phyloP scores from a whole-genome alignment of 2,329 filamentous ascomycete genomes.

The Coleophoma crateriformis region DNA sequence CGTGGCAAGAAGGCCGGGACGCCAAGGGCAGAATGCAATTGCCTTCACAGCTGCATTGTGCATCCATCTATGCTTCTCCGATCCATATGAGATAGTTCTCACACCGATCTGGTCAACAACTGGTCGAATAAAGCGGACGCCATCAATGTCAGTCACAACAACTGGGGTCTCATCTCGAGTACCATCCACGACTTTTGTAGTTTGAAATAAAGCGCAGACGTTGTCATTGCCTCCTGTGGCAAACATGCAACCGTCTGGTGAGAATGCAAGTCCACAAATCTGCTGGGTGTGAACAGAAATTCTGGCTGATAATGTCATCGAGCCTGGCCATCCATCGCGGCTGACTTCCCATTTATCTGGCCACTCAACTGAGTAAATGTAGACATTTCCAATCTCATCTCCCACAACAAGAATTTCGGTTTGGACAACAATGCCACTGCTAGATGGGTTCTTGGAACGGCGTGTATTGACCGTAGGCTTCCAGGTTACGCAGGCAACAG shows the following conservation, averaged over 20 bases:
- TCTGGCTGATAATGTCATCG: slow-evolving; percentile 70
- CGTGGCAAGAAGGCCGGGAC: slow-evolving; percentile 78
- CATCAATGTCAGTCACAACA: slow-evolving; percentile 14
- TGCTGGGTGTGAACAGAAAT: slow-evolving; percentile 81
- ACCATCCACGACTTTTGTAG: slow-evolving; percentile 13
- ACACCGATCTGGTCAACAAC: slow-evolving; percentile 28
- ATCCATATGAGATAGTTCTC: slow-evolving; percentile 44
- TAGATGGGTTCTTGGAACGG: slow-evolving; percentile 41
- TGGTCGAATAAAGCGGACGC: slow-evolving; percentile 24
- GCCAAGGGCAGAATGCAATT: slow-evolving; percentile 95
- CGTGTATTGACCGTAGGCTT: slow-evolving; percentile 55
- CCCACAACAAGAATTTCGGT: slow-evolving; percentile 85
- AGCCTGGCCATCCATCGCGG: slow-evolving; percentile 67
- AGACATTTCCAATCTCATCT: slow-evolving; percentile 76
- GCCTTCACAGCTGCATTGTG: slow-evolving; percentile 92
- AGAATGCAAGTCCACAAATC: slow-evolving; percentile 91
- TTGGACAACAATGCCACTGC: slow-evolving; percentile 43
- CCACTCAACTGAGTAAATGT: slow-evolving; percentile 91
- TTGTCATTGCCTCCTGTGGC: slow-evolving; percentile 94
- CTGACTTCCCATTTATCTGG: slow-evolving; percentile 56
- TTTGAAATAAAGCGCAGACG: slow-evolving; percentile 73
- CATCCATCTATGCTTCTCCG: slow-evolving; percentile 65
- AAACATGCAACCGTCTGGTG: slow-evolving; percentile 67
- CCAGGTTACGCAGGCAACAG: slow-evolving; percentile 79
- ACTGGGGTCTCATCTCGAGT: slow-evolving; percentile 11